These are phyloP conservation scores for Umbilicus rupestris DNA, from an alignment of 164 flowering plant species.

Conservation along the genomic window DNA sequence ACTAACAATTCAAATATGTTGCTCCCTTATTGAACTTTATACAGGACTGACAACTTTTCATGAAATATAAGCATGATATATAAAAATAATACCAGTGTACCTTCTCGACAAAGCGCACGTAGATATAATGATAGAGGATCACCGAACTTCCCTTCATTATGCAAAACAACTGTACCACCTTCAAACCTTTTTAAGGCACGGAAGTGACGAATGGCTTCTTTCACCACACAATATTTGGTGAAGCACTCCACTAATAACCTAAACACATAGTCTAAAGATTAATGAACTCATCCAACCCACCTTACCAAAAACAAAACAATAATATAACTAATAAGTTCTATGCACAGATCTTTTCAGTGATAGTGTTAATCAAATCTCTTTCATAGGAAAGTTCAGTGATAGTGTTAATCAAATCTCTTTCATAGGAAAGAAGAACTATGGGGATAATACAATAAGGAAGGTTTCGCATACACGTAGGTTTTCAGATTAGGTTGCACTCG, in stretches of 20 bases:
- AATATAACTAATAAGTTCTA: neutral
- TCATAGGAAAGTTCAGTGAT: neutral
- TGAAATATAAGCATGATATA: neutral
- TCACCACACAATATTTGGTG: slow-evolving; percentile 76
- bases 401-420: neutral
- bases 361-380: neutral
- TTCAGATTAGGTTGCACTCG: slow-evolving; percentile 85
- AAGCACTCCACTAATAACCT: slow-evolving; percentile 94
- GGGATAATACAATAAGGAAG: slow-evolving; percentile 1
- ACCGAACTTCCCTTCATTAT: slow-evolving; percentile 75
- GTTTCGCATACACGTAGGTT: slow-evolving; percentile 76
- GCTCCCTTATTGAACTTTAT: neutral
- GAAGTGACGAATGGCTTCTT: slow-evolving; percentile 93
- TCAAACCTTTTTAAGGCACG: slow-evolving; percentile 71
- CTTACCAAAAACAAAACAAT: neutral
- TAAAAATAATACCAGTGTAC: slow-evolving; percentile 21
- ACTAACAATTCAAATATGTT: neutral
- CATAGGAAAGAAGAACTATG: neutral
- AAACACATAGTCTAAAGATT: slow-evolving; percentile 14
- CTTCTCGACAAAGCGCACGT: slow-evolving; percentile 91
- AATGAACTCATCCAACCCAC: slow-evolving; percentile 3
- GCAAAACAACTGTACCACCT: slow-evolving; percentile 65
- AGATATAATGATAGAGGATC: slow-evolving; percentile 95
- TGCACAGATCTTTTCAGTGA: neutral
- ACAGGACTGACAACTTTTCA: neutral